Base-by-base conservation (phyloP, 768 basidiomycete species). In the Chlorophyllum brunneum region DNA sequence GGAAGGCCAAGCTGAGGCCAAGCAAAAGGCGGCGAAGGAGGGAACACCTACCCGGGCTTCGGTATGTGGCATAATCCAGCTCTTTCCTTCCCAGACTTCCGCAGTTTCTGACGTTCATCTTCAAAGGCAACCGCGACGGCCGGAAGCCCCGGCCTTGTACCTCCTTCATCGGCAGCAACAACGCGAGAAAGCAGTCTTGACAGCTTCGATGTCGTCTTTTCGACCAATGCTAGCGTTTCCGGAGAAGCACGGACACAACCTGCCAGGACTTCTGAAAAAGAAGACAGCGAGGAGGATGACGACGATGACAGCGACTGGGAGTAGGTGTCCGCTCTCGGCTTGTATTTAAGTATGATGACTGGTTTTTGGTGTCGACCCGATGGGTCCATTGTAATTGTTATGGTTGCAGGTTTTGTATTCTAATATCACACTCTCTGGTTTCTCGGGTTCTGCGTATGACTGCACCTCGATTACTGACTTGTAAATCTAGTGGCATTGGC, bases 291-390 rank as follows among this genome's bases (percentile, higher is more conserved):
- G 5, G 43, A 45, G 2, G 45, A 49, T 5, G 47, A 47, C 0
- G 77, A 76, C 4, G 76, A 67, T 1, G 79, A 81, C 41, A 82
- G 80, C 60, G 85, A 87, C 56, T 87, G 85, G 85, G 85, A 86
- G 61, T 86, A 67, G 68, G 16, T 50, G 18, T 30, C 8, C 26
- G 22, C 27, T 18, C 26, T n/a, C 5, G 22, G 26, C 30, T 31
- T 24, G n/a, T 43, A n/a, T n/a, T n/a, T n/a, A n/a, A n/a, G n/a
- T n/a, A n/a, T n/a, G n/a, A n/a, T n/a, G n/a, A n/a, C n/a, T n/a
- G n/a, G n/a, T n/a, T n/a, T n/a, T n/a, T n/a, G n/a, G n/a, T n/a
- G n/a, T n/a, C n/a, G n/a, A n/a, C n/a, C n/a, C 23, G 23, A 27
- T 42, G 41, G 22, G n/a, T n/a, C 15, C 26, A 42, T 22, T 42